Evolutionary conservation across 2,329 filamentous ascomycete species (phyloP).

Genomic region (Aspergillus persii): DNA sequence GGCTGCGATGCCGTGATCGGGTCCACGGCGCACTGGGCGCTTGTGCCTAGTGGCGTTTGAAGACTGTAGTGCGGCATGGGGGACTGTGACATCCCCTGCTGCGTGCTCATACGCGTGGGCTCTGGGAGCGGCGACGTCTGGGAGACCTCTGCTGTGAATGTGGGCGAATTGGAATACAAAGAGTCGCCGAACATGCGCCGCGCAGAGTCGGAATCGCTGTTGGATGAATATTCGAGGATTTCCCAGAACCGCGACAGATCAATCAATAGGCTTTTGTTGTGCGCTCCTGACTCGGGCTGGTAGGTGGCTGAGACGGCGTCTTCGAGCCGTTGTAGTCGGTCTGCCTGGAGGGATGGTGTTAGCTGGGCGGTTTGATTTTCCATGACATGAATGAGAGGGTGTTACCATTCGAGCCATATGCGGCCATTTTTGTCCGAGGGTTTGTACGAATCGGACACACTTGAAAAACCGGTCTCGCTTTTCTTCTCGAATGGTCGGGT

Average conservation of each 20-base stretch:
- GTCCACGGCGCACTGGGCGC: constrained; percentile 14
- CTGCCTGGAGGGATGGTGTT: constrained; percentile 32
- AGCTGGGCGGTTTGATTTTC: background rate
- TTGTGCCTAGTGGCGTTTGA: constrained; percentile 16
- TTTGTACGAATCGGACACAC: constrained; percentile 46
- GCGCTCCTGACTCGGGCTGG: constrained; percentile 33
- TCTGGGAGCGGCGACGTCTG: constrained; percentile 45
- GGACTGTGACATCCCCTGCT: constrained; percentile 16
- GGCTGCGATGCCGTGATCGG: constrained; percentile 23
- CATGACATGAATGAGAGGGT: constrained; percentile 4
- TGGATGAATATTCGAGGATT: constrained; percentile 48
- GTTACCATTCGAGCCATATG: constrained; percentile 46
- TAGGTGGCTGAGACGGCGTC: constrained; percentile 47
- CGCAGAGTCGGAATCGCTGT: constrained; percentile 37
- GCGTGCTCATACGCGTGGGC: constrained; percentile 38
- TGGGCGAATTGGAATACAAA: constrained; percentile 30
- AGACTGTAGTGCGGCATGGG: constrained; percentile 20
- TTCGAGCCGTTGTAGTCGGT: constrained; percentile 43
- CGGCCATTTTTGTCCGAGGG: constrained; percentile 45
- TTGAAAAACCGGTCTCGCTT: constrained; percentile 46
- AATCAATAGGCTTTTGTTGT: constrained; percentile 41
- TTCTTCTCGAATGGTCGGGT: constrained; percentile 36
- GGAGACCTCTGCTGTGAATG: constrained; percentile 38
- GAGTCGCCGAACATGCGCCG: constrained; percentile 44
- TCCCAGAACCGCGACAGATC: constrained; percentile 51